A percentile compares a stretch with the other conserved stretches of the same genome.
Conservation (phyloP, 306 rosid species). For the Dryas drummondii region DNA sequence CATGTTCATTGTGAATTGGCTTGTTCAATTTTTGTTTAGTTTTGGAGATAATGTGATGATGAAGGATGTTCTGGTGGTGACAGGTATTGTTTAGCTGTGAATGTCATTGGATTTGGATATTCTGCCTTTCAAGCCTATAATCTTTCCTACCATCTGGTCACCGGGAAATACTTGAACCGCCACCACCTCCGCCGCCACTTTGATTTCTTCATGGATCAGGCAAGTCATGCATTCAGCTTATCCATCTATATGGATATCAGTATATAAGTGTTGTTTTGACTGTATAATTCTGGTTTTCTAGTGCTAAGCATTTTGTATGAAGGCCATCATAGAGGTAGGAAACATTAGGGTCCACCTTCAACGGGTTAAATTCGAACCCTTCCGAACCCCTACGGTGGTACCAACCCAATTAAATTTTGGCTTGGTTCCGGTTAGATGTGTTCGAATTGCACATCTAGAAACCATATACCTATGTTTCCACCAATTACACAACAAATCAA, state of each 20-base stretch:
- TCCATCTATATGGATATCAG: neutral
- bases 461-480: no score
- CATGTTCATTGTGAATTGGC: neutral
- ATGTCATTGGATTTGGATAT: constrained; percentile 71
- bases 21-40: neutral
- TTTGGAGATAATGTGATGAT: neutral
- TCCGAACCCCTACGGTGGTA: no score
- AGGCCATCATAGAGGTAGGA: no score
- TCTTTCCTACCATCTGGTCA: constrained; percentile 45
- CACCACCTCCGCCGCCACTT: constrained; percentile 63
- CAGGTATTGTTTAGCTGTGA: constrained; percentile 92
- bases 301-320: no score
- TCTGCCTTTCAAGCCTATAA: constrained; percentile 65
- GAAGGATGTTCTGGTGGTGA: constrained; percentile 18
- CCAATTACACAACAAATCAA: neutral
- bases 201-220: constrained; percentile 96
- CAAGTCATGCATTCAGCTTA: constrained; percentile 32
- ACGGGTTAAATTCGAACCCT: no score
- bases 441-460: neutral
- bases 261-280: neutral
- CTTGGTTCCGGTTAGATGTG: no score
- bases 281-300: neutral
- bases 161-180: constrained; percentile 44
- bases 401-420: no score
- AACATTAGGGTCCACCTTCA: no score